Percentiles rank a stretch among this genome's conserved stretches.
phyloP scores from a whole-genome alignment of 1,284 basidiomycete species.

The Fistulina hepatica region DNA sequence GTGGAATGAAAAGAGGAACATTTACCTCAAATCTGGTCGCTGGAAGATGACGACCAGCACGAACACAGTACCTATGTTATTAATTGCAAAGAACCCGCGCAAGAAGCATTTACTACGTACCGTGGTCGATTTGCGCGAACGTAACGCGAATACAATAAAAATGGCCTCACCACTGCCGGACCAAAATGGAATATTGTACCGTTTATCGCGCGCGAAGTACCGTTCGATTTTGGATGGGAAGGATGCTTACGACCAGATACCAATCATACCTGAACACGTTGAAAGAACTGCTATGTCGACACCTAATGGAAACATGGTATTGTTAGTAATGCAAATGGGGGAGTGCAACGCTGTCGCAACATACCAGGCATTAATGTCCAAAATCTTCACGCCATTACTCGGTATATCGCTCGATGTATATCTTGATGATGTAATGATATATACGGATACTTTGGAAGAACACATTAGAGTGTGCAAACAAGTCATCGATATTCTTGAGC shows the following conservation, averaged over 20 bases:
- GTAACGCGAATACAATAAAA: conserved; percentile 16
- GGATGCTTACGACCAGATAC: conserved; percentile 28
- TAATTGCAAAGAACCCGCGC: conserved; percentile 16
- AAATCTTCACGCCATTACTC: conserved; percentile 19
- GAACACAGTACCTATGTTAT: conserved; percentile 23
- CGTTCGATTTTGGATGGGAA: conserved; percentile 22
- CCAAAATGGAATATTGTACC: conserved; percentile 20
- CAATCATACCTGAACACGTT: conserved; percentile 24
- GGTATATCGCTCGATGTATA: conserved; percentile 21
- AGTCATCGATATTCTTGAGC: conserved; percentile 17
- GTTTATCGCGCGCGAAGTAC: conserved; percentile 14
- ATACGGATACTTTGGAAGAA: conserved; percentile 18
- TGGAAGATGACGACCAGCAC: conserved; percentile 17
- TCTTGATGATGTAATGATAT: conserved; percentile 22
- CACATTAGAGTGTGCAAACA: too few species aligned
- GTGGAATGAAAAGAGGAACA: conserved; percentile 9
- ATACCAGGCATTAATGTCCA: conserved; percentile 22
- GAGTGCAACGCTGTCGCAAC: conserved; percentile 21
- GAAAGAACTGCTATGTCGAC: conserved; percentile 16
- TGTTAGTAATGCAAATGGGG: conserved; percentile 23
- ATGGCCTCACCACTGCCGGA: conserved; percentile 15
- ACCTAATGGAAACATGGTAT: conserved; percentile 27
- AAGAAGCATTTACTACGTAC: conserved; percentile 10
- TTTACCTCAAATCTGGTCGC: conserved; percentile 15
- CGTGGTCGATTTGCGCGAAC: conserved; percentile 10